A percentile compares a stretch with the other conserved stretches of the same genome.
phyloP scores from a whole-genome alignment of 179 eudicot species.

The Silene coronaria region DNA sequence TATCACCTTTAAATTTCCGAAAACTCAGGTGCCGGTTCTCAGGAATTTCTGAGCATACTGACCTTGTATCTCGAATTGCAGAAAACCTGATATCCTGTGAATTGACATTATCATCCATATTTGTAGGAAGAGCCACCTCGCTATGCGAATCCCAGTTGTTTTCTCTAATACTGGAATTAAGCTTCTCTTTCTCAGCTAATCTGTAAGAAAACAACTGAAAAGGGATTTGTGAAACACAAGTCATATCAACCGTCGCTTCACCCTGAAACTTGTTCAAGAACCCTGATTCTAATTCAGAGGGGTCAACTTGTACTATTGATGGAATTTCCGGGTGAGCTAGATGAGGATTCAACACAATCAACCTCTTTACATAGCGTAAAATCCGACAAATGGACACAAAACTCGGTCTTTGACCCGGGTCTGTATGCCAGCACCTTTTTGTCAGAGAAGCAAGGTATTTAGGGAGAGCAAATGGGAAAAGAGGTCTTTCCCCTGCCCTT shows the following conservation, averaged over 20 bases:
- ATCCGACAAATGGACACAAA: conserved; percentile 74
- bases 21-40: conserved; percentile 26
- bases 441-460: conserved; percentile 58
- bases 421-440: conserved; percentile 75
- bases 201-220: conserved; percentile 68
- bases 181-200: conserved; percentile 61
- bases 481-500: conserved; percentile 75
- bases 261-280: conserved; percentile 36
- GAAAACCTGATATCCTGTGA: conserved; percentile 26
- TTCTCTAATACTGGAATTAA: conserved; percentile 25
- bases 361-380: conserved; percentile 56
- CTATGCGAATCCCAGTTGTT: conserved; percentile 65
- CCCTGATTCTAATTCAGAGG: conserved; percentile 56
- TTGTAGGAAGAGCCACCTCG: conserved; percentile 41
- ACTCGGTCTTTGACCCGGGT: conserved; percentile 64
- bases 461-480: conserved; percentile 65
- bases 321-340: conserved; percentile 50
- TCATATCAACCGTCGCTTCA: conserved; percentile 20
- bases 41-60: conserved; percentile 36
- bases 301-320: conserved; percentile 51
- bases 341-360: conserved; percentile 61
- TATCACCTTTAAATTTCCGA: conserved; percentile 14
- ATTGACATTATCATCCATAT: conserved; percentile 29
- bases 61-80: conserved; percentile 31
- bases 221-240: conserved; percentile 52